Conservation (phyloP, 2,329 filamentous ascomycete species). For the Botrytis squamosa region DNA sequence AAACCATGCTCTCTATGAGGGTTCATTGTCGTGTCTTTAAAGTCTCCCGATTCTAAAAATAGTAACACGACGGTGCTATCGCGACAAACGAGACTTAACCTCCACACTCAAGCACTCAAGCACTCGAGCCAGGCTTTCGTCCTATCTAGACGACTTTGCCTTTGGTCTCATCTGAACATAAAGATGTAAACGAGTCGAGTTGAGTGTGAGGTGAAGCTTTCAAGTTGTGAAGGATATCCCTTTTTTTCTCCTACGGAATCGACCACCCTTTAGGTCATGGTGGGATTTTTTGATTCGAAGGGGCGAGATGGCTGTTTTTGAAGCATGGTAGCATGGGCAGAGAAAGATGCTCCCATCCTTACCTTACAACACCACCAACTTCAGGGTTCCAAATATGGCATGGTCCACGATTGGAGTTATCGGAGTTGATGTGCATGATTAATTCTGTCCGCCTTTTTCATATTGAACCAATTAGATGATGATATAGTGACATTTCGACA, state of each 20-base stretch:
- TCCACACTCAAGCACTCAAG: conserved; percentile 25
- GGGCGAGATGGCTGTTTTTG: conserved; percentile 20
- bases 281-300: conserved; percentile 11
- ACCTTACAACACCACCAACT: conserved; percentile 10
- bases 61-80: conserved; percentile 23
- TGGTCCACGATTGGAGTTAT: conserved; percentile 26
- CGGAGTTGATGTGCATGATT: conserved; percentile 25
- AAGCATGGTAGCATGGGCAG: conserved; percentile 4
- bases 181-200: conserved; percentile 23
- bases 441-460: conserved; percentile 1
- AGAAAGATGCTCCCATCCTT: conserved; percentile 4
- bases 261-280: conserved; percentile 15
- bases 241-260: conserved; percentile 1
- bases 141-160: conserved; percentile 31
- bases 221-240: neutral
- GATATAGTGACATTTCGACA: neutral
- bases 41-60: conserved; percentile 20
- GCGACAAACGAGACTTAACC: conserved; percentile 20
- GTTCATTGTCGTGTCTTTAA: conserved; percentile 32
- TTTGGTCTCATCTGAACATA: conserved; percentile 31
- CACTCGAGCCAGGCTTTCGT: conserved; percentile 26
- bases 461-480: conserved; percentile 6
- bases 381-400: conserved; percentile 32
- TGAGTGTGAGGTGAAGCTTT: conserved; percentile 26
- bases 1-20: conserved; percentile 35